Conservation (phyloP, 2,329 filamentous ascomycete genomes). For the Pestalotiopsis fici region DNA sequence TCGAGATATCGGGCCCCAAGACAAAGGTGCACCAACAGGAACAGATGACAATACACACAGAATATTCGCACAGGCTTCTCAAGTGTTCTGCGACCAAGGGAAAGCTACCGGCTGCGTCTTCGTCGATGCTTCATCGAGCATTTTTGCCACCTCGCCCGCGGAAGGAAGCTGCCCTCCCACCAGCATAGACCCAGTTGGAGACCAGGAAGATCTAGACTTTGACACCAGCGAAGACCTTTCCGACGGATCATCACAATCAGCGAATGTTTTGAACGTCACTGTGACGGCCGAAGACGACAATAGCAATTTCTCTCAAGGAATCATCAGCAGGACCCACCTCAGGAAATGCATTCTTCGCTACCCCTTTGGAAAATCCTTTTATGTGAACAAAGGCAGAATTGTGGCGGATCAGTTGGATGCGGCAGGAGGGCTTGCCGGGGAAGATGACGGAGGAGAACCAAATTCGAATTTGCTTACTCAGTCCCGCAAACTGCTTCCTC, state of each 20-base stretch:
- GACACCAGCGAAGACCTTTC: conserved; percentile 7
- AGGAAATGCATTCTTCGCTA: conserved; percentile 21
- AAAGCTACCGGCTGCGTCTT: conserved; percentile 20
- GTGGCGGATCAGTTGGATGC: conserved; percentile 1
- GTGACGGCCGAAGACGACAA: neutral
- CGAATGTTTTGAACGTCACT: neutral
- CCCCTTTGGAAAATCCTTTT: conserved; percentile 23
- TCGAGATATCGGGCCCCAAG: neutral
- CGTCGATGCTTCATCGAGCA: conserved; percentile 14
- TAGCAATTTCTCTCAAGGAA: conserved; percentile 5
- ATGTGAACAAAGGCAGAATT: conserved; percentile 18
- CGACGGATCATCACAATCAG: neutral
- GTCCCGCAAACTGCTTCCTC: conserved; percentile 12
- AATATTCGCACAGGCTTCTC: conserved; percentile 20
- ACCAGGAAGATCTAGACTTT: conserved; percentile 10
- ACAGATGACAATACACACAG: conserved; percentile 14
- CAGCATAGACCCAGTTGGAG: conserved; percentile 3
- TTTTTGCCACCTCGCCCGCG: conserved; percentile 14
- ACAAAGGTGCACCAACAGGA: conserved; percentile 8
- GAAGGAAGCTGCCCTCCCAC: conserved; percentile 12
- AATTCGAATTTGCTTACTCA: neutral
- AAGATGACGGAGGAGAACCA: neutral
- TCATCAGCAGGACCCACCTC: conserved; percentile 17
- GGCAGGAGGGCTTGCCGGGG: neutral
- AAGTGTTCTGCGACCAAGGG: conserved; percentile 19